These are phyloP conservation scores for Euryodendron excelsum DNA, from an alignment of 148 eudicot species.

Conservation along the genomic window DNA sequence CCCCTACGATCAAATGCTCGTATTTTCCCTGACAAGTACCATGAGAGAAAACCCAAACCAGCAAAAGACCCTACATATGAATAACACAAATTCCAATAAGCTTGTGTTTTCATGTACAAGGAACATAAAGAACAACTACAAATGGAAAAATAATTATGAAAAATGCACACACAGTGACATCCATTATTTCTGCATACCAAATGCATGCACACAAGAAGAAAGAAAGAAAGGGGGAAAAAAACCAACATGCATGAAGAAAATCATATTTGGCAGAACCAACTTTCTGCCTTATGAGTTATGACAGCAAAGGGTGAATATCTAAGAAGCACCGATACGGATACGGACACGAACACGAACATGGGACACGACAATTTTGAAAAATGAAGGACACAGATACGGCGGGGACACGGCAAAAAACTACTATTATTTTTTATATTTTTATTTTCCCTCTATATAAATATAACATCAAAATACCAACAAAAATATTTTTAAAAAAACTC, in stretches of 20 bases:
- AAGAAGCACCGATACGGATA: too few relatives aligned
- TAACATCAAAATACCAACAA: too few relatives aligned
- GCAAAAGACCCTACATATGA: slow-evolving; percentile 77
- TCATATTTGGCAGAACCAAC: neutral
- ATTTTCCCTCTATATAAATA: too few relatives aligned
- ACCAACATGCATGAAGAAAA: neutral
- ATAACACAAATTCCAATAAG: neutral
- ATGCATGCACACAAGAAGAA: neutral
- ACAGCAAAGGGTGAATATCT: neutral
- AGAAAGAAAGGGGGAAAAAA: too few relatives aligned
- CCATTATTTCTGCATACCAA: neutral
- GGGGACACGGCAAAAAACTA: too few relatives aligned
- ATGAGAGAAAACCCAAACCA: slow-evolving; percentile 75
- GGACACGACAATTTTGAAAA: too few relatives aligned
- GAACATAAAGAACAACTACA: neutral
- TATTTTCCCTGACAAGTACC: slow-evolving; percentile 73
- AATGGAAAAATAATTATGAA: neutral
- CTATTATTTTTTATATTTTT: too few relatives aligned
- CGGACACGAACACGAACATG: too few relatives aligned
- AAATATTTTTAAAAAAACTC: too few relatives aligned
- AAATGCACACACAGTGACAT: neutral
- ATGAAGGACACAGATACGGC: too few relatives aligned
- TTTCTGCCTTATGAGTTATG: neutral
- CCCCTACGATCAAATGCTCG: slow-evolving; percentile 68
- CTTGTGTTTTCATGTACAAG: neutral